Base-by-base conservation (phyloP, 2,329 filamentous ascomycete species). In the Ophiostoma tasmaniense region DNA sequence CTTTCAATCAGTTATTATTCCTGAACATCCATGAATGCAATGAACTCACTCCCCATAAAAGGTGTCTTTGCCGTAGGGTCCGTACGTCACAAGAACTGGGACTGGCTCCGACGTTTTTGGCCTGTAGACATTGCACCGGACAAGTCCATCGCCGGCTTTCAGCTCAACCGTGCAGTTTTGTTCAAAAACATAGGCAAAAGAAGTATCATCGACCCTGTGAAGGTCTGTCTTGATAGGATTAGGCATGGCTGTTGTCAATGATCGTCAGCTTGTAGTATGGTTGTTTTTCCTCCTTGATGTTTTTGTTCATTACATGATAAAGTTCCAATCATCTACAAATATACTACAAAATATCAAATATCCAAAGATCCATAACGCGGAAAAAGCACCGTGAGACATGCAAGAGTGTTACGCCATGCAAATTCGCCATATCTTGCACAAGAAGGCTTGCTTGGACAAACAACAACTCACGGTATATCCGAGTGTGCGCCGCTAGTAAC, bases 51-150 rank as follows among this genome's bases (percentile, higher is more conserved):
- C 68, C 17, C 81, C 80, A 75, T 91, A 91, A 25, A 81, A 84
- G 45, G 90, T 89, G 73, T 91, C 89, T 73, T 92, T 91, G 64
- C 89, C 89, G 72, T 91, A 91, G 0, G 89, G 89, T 0, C 89
- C 89, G 72, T 91, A 91, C 0, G 89, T 91, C 1, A 89, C 85
- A 10, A 91, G 76, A 0, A 90, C 88, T 0, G 89, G 89, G 28
- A 81, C 81, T 59, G 72, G 75, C 11, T 68, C 73, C 17, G 68
- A 35, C 1, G 50, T 62, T 67, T 78, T 76, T 0, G 79, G 79
- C 6, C 77, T 75, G 71, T 80, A 80, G 20, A 80, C 74, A 50
- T 80, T 80, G 71, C 77, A 78, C 14, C 79, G 76, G 22, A 80
- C 75, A 6, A 78, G 73, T 17, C 76, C 73, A 1, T 75, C 69